Evolutionary conservation across 129 eudicot genomes (phyloP).

Genomic region (Chrysanthemum lavandulifolium): DNA sequence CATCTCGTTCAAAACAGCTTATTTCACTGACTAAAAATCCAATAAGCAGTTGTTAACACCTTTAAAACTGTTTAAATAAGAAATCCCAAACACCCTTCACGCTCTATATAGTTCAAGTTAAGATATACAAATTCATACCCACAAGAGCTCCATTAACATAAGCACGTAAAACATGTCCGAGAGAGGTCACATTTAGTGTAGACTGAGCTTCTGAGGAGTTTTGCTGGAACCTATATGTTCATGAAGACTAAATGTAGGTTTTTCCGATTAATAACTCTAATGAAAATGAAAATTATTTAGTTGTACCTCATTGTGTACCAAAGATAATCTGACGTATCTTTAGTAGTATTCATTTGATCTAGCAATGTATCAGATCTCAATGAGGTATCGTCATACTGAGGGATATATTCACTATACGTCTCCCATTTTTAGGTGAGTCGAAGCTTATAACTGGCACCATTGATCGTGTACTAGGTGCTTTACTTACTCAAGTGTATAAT

Average conservation of each 20-base stretch:
- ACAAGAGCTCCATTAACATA: constrained; percentile 65
- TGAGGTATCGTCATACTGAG: constrained; percentile 41
- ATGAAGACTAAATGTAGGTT: not conserved
- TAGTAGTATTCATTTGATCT: constrained; percentile 79
- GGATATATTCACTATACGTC: constrained; percentile 45
- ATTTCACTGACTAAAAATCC: too few species aligned
- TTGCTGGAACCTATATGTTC: constrained; percentile 42
- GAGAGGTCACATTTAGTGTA: constrained; percentile 43
- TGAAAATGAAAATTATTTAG: not conserved
- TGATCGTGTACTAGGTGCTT: constrained; percentile 44
- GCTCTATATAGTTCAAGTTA: too few species aligned
- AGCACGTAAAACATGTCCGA: constrained; percentile 67
- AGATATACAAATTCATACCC: constrained; percentile 46
- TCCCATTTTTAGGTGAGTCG: constrained; percentile 50
- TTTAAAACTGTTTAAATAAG: too few species aligned
- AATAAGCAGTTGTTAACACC: too few species aligned
- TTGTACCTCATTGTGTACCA: constrained; percentile 85
- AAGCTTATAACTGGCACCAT: constrained; percentile 42
- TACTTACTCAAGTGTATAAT: constrained; percentile 37
- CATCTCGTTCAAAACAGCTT: too few species aligned
- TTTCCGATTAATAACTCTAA: not conserved
- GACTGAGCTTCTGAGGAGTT: constrained; percentile 37
- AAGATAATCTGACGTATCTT: constrained; percentile 85
- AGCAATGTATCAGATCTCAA: constrained; percentile 49
- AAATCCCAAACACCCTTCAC: too few species aligned